A percentile compares a stretch with the other conserved stretches of the same genome.
phyloP scores from a whole-genome alignment of 2,329 filamentous ascomycete genomes.

The Arachnomyces sp. region DNA sequence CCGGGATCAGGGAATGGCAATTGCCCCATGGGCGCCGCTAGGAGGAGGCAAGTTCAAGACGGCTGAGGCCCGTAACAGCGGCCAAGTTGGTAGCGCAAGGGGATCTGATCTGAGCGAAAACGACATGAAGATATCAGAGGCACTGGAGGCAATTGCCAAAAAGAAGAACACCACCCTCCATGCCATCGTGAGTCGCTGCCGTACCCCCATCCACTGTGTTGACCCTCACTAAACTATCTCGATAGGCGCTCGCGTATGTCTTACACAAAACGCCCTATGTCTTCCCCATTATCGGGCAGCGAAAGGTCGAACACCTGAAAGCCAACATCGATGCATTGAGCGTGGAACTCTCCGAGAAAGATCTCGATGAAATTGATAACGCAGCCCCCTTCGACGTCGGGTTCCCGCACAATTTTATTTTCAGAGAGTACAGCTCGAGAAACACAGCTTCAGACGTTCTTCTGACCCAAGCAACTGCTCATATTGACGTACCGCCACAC shows the following conservation, averaged over 20 bases:
- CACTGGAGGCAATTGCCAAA: constrained; percentile 53
- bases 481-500: too few relatives aligned
- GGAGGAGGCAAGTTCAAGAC: constrained; percentile 47
- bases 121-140: constrained; percentile 46
- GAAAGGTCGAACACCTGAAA: constrained; percentile 62
- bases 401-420: constrained; percentile 46
- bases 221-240: too few relatives aligned
- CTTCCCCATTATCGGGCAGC: constrained; percentile 64
- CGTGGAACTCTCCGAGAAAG: constrained; percentile 43
- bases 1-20: constrained; percentile 35
- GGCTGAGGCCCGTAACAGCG: constrained; percentile 40
- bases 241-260: constrained; percentile 68
- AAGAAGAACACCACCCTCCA: constrained; percentile 48
- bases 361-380: constrained; percentile 49
- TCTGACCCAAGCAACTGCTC: too few relatives aligned
- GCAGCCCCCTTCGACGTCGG: constrained; percentile 49
- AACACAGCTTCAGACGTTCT: too few relatives aligned
- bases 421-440: too few relatives aligned
- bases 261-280: constrained; percentile 65
- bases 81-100: too few relatives aligned
- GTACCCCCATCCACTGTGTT: too few relatives aligned
- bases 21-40: constrained; percentile 55
- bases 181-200: too few relatives aligned
- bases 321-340: constrained; percentile 59
- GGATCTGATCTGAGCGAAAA: constrained; percentile 34